These are phyloP conservation scores for Gonapodya prolifera DNA, from an alignment of 192 early-diverging fungal species.

Conservation along the genomic window DNA sequence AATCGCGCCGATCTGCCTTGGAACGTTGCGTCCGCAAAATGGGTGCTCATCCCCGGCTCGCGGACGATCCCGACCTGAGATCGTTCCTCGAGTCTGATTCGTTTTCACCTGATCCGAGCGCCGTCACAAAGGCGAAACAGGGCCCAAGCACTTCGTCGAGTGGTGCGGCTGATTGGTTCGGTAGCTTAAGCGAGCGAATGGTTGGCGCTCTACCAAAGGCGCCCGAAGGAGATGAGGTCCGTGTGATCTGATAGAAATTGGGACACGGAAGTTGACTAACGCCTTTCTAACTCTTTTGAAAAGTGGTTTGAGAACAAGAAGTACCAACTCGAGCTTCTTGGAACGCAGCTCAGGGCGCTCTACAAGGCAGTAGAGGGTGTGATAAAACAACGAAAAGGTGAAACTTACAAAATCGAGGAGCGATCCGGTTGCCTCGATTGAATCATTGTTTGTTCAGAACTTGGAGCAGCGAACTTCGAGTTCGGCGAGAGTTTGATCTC, in stretches of 20 bases:
- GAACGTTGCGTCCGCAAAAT: slow-evolving; percentile 76
- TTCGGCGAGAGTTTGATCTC: slow-evolving; percentile 66
- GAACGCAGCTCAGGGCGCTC: slow-evolving; percentile 63
- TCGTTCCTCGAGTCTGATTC: slow-evolving; percentile 80
- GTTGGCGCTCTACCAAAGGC: background rate
- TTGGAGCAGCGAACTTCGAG: slow-evolving; percentile 56
- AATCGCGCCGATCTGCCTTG: slow-evolving; percentile 66
- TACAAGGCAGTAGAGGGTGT: slow-evolving; percentile 65
- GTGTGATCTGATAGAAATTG: background rate
- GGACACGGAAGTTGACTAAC: no score
- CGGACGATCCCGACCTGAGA: slow-evolving; percentile 66
- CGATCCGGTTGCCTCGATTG: background rate
- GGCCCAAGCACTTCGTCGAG: background rate
- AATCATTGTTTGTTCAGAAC: slow-evolving; percentile 23
- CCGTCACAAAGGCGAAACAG: background rate
- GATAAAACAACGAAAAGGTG: slow-evolving; percentile 23
- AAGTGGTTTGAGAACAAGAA: slow-evolving; percentile 67
- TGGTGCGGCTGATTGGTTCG: background rate
- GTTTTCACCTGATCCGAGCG: slow-evolving; percentile 43
- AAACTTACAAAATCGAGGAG: background rate
- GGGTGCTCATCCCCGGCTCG: slow-evolving; percentile 64
- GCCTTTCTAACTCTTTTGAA: slow-evolving; percentile 47
- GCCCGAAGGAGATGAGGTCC: background rate
- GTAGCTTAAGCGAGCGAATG: background rate
- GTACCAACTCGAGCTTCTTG: slow-evolving; percentile 59